Evolutionary conservation across 208 protist genomes (phyloP).

Genomic region (Balamuthia mandrillaris): DNA sequence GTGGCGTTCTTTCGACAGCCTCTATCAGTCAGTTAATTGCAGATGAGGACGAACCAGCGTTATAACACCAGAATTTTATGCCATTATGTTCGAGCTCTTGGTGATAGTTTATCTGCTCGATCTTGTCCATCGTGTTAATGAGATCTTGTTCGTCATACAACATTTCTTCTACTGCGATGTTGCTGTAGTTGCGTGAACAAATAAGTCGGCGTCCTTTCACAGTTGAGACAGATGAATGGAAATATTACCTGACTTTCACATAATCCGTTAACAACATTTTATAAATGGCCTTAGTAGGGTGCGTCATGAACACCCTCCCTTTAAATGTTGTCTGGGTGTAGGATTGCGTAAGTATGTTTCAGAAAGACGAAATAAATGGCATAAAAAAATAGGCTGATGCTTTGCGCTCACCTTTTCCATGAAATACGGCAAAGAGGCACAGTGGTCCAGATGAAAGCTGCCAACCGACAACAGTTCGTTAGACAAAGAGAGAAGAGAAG

Average conservation of each 20-base stretch:
- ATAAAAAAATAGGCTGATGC: not conserved
- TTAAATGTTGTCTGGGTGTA: constrained; percentile 86
- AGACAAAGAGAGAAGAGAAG: not conserved
- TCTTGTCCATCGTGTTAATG: constrained; percentile 86
- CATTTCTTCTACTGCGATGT: constrained; percentile 63
- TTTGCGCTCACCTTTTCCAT: constrained; percentile 66
- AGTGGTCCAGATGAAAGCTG: constrained; percentile 93
- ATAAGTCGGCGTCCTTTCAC: too few species aligned
- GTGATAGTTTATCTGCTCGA: constrained; percentile 94
- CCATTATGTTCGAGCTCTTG: constrained; percentile 91
- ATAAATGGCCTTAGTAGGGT: constrained; percentile 94
- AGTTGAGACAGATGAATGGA: too few species aligned
- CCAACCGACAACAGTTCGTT: too few species aligned
- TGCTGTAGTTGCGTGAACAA: constrained; percentile 45
- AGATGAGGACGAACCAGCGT: constrained; percentile 86
- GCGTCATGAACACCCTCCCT: constrained; percentile 95
- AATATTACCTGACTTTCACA: constrained; percentile 81
- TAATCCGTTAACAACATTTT: constrained; percentile 95
- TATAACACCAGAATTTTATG: constrained; percentile 94
- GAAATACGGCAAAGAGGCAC: constrained; percentile 92
- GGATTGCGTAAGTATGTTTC: not conserved
- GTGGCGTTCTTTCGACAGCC: not conserved
- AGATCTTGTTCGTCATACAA: constrained; percentile 90
- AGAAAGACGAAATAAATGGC: not conserved
- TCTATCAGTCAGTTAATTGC: not conserved